Conservation (phyloP, 805 yeast genomes). For the Barnettozyma vustinii region DNA sequence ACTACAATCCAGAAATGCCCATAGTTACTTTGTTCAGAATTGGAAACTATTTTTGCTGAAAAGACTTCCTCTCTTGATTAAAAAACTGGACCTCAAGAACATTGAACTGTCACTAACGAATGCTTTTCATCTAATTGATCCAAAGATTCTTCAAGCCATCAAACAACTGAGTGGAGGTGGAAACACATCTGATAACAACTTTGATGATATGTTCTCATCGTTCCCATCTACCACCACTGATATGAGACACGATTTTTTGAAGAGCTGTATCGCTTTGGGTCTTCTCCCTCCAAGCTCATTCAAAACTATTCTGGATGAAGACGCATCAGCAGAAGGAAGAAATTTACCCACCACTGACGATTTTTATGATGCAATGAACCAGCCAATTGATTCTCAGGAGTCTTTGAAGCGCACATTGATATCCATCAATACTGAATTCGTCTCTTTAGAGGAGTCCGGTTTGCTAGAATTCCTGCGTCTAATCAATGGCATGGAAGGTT, state of each 20-base stretch:
- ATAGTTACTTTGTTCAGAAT: constrained; percentile 30
- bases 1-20: constrained; percentile 29
- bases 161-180: constrained; percentile 17
- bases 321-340: constrained; percentile 32
- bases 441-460: constrained; percentile 47
- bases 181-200: constrained; percentile 16
- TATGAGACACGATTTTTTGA: constrained; percentile 47
- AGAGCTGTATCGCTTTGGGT: constrained; percentile 36
- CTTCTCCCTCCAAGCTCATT: constrained; percentile 31
- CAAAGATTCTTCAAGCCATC: constrained; percentile 27
- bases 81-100: constrained; percentile 26
- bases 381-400: constrained; percentile 25
- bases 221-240: constrained; percentile 42
- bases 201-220: constrained; percentile 47
- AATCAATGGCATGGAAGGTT: constrained; percentile 41
- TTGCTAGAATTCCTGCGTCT: constrained; percentile 43
- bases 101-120: constrained; percentile 24
- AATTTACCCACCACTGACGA: constrained; percentile 30
- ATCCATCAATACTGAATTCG: constrained; percentile 43
- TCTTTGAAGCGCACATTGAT: constrained; percentile 27
- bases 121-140: constrained; percentile 30
- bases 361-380: constrained; percentile 29
- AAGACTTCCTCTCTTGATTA: constrained; percentile 41
- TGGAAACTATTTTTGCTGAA: constrained; percentile 44
- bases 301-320: constrained; percentile 33